A percentile compares a stretch with the other conserved stretches of the same genome.
These are phyloP conservation scores for Pseudogymnoascus verrucosus DNA, from an alignment of 2,329 filamentous ascomycete species.

Conservation along the genomic window DNA sequence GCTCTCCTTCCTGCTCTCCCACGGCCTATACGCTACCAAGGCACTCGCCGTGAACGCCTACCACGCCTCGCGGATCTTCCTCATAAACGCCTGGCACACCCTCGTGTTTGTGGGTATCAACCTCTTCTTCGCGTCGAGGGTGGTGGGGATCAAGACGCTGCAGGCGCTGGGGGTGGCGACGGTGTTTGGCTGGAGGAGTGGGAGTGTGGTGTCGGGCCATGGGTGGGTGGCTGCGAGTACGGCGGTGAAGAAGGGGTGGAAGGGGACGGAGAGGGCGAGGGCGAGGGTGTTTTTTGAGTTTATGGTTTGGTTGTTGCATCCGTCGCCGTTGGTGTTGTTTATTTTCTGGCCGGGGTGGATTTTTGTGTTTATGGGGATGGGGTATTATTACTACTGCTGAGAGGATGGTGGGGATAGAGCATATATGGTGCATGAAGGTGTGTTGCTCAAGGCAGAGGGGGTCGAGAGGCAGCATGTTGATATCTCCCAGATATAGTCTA, in stretches of 20 bases:
- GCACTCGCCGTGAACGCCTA: neutral
- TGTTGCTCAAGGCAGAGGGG: neutral
- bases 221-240: neutral
- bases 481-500: neutral
- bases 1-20: neutral
- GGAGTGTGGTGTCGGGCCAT: neutral
- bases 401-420: neutral
- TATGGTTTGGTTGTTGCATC: constrained; percentile 12
- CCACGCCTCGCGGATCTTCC: neutral
- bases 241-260: neutral
- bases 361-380: constrained; percentile 3
- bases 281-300: constrained; percentile 11
- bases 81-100: neutral
- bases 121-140: neutral
- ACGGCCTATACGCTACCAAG: neutral
- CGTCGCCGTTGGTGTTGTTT: constrained; percentile 9
- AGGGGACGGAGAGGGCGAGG: constrained; percentile 8
- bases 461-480: neutral
- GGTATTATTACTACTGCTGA: neutral
- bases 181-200: neutral
- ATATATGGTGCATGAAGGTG: neutral
- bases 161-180: neutral
- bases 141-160: neutral
- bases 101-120: neutral
- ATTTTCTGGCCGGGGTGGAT: constrained; percentile 13